Percentiles rank a stretch among this genome's conserved stretches.
Evolutionary conservation across 2,329 filamentous ascomycete genomes (phyloP).

Genomic region (Colletotrichum sp.): DNA sequence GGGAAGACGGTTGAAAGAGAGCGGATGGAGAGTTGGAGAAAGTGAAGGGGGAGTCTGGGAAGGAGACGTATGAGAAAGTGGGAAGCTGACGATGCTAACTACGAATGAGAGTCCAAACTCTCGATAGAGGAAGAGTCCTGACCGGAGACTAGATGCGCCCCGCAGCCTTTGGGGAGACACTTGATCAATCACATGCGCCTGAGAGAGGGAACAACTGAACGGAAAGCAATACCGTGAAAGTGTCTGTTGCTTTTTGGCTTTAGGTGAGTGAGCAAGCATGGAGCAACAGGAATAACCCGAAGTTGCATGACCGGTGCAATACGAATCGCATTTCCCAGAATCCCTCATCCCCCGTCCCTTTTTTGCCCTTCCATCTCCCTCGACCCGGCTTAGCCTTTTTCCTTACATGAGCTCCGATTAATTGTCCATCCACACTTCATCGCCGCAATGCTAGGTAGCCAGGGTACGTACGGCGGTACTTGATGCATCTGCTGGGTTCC

Average conservation of each 20-base stretch:
- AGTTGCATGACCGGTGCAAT: not conserved
- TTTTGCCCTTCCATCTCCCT: not conserved
- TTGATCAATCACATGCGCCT: constrained; percentile 1
- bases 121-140: no score
- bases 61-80: not conserved
- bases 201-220: not conserved
- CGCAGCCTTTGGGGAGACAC: not conserved
- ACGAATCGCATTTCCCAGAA: not conserved
- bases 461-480: not conserved
- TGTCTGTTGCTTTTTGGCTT: not conserved
- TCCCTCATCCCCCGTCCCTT: not conserved
- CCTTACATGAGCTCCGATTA: not conserved
- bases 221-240: not conserved
- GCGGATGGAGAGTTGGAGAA: not conserved
- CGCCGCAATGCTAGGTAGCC: not conserved
- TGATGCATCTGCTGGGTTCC: not conserved
- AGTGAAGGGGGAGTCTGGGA: not conserved
- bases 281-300: not conserved
- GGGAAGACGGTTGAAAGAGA: not conserved
- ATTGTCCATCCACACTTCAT: not conserved
- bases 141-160: no score
- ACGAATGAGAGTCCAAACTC: not conserved
- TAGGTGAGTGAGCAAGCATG: not conserved
- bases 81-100: not conserved
- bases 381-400: not conserved